Evolutionary conservation across 2,329 filamentous ascomycete genomes (phyloP).

Genomic region (Penicillium sp.): DNA sequence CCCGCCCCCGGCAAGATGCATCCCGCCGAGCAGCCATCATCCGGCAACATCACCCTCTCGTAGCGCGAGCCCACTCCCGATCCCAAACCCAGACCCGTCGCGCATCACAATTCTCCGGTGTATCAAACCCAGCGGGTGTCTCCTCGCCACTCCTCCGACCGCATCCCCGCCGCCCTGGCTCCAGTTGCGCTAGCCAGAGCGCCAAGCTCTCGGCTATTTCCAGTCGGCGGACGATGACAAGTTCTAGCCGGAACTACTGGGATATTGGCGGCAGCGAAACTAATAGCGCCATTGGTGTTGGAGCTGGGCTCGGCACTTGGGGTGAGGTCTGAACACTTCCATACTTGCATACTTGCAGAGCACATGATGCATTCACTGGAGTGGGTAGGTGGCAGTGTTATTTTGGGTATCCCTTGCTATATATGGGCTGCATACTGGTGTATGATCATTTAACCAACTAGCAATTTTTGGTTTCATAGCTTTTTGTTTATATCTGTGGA

Average conservation of each 20-base stretch:
- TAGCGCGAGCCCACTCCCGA: conserved; percentile 55
- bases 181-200: conserved; percentile 85
- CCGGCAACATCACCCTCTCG: conserved; percentile 82
- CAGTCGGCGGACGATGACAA: conserved; percentile 54
- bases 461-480: neutral
- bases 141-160: conserved; percentile 40
- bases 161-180: conserved; percentile 50
- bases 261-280: conserved; percentile 81
- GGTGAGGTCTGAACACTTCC: conserved; percentile 60
- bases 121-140: conserved; percentile 25
- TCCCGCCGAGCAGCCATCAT: conserved; percentile 79
- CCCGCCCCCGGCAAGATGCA: conserved; percentile 57
- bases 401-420: neutral
- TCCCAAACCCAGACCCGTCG: conserved; percentile 55
- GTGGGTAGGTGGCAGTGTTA: neutral
- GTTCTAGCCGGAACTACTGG: conserved; percentile 85
- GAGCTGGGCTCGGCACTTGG: conserved; percentile 73
- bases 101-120: conserved; percentile 40
- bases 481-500: neutral
- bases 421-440: neutral
- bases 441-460: neutral
- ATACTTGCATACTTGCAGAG: neutral
- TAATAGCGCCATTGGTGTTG: conserved; percentile 66
- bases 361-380: neutral
- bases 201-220: conserved; percentile 72